A percentile compares a stretch with the other conserved stretches of the same genome.
phyloP scores from a whole-genome alignment of 2,329 filamentous ascomycete genomes.

The Myriosclerotinia curreyana region DNA sequence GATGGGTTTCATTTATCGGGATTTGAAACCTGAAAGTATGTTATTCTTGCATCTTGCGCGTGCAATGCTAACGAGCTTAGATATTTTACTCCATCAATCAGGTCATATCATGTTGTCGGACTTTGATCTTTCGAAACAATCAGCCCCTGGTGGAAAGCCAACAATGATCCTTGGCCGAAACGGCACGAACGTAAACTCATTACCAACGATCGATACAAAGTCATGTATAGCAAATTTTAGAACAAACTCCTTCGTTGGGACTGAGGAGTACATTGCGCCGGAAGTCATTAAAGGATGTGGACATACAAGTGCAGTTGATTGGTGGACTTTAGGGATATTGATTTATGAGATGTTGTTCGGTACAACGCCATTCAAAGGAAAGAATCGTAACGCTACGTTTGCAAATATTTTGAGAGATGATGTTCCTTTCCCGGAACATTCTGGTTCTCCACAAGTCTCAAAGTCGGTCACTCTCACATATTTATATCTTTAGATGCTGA shows the following conservation, averaged over 20 bases:
- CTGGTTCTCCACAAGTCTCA: conserved; percentile 78
- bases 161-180: conserved; percentile 92
- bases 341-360: conserved; percentile 99
- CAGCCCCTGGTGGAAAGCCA: conserved; percentile 88
- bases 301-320: conserved; percentile 97
- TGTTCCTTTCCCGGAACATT: conserved; percentile 90
- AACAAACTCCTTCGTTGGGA: conserved; percentile 97
- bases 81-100: conserved; percentile 97
- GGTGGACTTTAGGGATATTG: conserved; percentile 97
- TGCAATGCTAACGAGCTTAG: conserved; percentile 51
- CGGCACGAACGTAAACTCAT: conserved; percentile 77
- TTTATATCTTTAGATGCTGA: conserved; percentile 37
- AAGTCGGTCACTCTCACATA: conserved; percentile 61
- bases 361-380: conserved; percentile 98
- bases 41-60: conserved; percentile 33
- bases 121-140: conserved; percentile 98
- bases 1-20: conserved; percentile 99
- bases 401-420: conserved; percentile 96
- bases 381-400: conserved; percentile 97
- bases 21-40: conserved; percentile 94
- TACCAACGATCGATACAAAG: conserved; percentile 97
- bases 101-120: conserved; percentile 99
- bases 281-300: conserved; percentile 99
- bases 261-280: conserved; percentile 97
- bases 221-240: conserved; percentile 98